phyloP scores from a whole-genome alignment of 1,284 basidiomycete genomes.

The Fistulina hepatica region DNA sequence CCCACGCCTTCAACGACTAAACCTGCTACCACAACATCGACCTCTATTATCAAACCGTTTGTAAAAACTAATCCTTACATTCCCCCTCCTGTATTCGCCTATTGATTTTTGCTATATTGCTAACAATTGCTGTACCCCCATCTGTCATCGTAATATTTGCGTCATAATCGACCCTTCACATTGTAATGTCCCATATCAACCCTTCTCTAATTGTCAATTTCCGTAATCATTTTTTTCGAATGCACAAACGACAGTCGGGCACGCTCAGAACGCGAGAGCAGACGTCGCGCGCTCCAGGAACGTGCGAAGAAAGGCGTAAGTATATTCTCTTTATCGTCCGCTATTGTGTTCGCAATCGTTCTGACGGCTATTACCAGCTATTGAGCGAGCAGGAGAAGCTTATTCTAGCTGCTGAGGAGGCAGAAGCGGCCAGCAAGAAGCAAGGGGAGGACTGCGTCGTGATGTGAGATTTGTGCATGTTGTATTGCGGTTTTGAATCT shows the following conservation, averaged over 20 bases:
- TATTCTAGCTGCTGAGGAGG: constrained; percentile 41
- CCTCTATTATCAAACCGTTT: constrained; percentile 31
- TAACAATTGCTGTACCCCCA: constrained; percentile 41
- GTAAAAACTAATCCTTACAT: neutral
- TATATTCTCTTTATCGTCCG: constrained; percentile 9
- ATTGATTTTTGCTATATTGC: neutral
- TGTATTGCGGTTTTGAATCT: neutral
- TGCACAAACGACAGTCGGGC: constrained; percentile 45
- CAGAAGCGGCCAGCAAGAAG: constrained; percentile 20
- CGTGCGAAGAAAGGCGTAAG: constrained; percentile 60
- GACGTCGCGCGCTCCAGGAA: constrained; percentile 51
- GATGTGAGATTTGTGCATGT: neutral
- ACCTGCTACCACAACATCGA: constrained; percentile 19
- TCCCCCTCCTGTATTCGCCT: neutral
- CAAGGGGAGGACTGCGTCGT: constrained; percentile 19
- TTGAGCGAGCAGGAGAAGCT: constrained; percentile 51
- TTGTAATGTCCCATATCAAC: constrained; percentile 8
- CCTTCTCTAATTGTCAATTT: constrained; percentile 3
- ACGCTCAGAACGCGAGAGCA: constrained; percentile 57
- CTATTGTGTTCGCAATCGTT: constrained; percentile 5
- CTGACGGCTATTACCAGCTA: constrained; percentile 28
- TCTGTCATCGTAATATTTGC: constrained; percentile 44
- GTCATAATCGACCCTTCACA: constrained; percentile 8
- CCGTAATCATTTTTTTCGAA: constrained; percentile 14
- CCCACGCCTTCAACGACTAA: neutral